Evolutionary conservation across 202 grass and related monocot species (phyloP), one percentile per base, ranked within the genome.

Genomic region (Tripidium arundinaceum): DNA sequence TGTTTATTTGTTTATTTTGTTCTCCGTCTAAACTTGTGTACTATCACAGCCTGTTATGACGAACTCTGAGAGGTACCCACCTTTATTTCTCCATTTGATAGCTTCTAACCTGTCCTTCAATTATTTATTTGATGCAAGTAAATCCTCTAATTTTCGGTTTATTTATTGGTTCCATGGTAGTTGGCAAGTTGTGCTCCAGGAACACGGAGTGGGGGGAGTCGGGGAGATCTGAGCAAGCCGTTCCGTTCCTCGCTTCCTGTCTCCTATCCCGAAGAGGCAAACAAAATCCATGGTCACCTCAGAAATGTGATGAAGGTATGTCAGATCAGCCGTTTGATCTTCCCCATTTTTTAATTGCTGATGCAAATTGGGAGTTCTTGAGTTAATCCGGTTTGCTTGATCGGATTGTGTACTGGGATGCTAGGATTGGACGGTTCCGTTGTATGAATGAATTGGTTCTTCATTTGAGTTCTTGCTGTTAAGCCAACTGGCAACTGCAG

Each of bases 161-260:
- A 5, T 85, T 81, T 81, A 62, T 82, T 85, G 39, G 60, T 78
- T 70, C 66, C 24, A 49, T 74, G 78, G 78, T 86, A 55, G 87
- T 74, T 89, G 87, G 66, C 82, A 8, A 84, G 82, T 47, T 60
- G 76, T 88, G 73, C 78, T 84, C 26, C 25, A n/a, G 64, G 36
- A 29, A 3, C 62, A 7, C 14, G 40, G 62, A 68, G 47, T n/a
- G 0, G 43, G 19, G 49, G 49, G 1, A 54, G 49, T 54, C 49
- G 19, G 29, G 73, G 66, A 73, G 65, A 85, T 89, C 78, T 89
- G 67, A 50, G 18, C 13, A 39, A 38, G 38, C 54, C 25, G 76
- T 84, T 79, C 46, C 65, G 77, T 42, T 81, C 82, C 76, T 46
- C 54, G 10, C 62, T 58, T 47, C 71, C 11, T 38, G 47, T 22